Base-by-base conservation (phyloP, 2,329 filamentous ascomycete species). In the Talaromyces sp. region DNA sequence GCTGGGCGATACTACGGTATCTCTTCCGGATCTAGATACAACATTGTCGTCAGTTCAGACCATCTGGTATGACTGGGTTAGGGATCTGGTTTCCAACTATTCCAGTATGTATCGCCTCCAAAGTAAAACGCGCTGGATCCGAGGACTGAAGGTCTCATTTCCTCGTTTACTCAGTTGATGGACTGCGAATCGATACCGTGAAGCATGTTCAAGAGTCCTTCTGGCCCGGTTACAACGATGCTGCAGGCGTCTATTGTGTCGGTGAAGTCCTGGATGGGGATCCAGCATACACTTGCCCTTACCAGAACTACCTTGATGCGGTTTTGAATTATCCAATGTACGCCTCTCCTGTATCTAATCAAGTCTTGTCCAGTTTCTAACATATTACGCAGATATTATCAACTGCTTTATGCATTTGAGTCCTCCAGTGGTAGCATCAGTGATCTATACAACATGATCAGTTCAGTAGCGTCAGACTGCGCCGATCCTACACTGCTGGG, bases 11-110 rank as follows among this genome's bases (percentile, higher is more conserved):
- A 74, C 73, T n/a, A 77, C 75, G 14, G 78, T 83, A n/a, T 75
- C 78, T 0, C 79, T 89, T 1, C 84, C 86, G 0, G 86, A 89
- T 58, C 67, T 89, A 11, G 73, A 82, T 51, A 89, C 86, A 0
- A 77, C 81, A 37, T 73, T 76, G 27, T 48, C 70, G 0, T 67
- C 69, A 1, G 80, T 88, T 9, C 75, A 78, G 22, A 65, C 66
- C 14, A 71, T 82, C 2, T 83, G 82, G 65, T 74, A 82, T 49
- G 68, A 73, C n/a, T 89, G 86, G 87, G 76, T 89, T 60, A 67
- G 65, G 16, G 72, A 73, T 37, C 73, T 88, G 0, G 80, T 88
- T 2, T 66, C 75, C 2, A 82, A 84, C 56, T 89, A 87, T 64
- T 76, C 75, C 16, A 84, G 87, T 73, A 84, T 85, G 64, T 43